Conservation (phyloP, 1,284 basidiomycete genomes). For the Meripilus lineatus region DNA sequence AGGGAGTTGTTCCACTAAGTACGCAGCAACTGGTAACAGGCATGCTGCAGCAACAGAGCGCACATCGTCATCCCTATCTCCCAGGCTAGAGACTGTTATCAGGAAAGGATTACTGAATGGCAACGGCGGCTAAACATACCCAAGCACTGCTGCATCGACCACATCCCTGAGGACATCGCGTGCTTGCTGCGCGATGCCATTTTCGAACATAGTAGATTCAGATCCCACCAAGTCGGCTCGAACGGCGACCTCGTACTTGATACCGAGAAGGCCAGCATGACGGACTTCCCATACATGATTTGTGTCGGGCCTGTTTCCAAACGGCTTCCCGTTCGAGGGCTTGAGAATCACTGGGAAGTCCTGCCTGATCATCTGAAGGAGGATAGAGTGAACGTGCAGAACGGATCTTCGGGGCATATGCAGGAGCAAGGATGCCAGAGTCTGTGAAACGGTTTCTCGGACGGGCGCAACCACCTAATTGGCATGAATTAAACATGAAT, state of each 20-base stretch:
- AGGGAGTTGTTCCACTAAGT: slow-evolving; percentile 76
- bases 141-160: slow-evolving; percentile 83
- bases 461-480: slow-evolving; percentile 90
- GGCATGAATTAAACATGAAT: background rate
- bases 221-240: slow-evolving; percentile 75
- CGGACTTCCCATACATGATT: slow-evolving; percentile 94
- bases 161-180: slow-evolving; percentile 66
- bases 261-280: slow-evolving; percentile 92
- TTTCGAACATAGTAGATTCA: slow-evolving; percentile 12
- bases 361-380: slow-evolving; percentile 94
- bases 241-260: slow-evolving; percentile 98
- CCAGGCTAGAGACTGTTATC: slow-evolving; percentile 48
- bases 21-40: slow-evolving; percentile 79
- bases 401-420: slow-evolving; percentile 82
- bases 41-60: slow-evolving; percentile 94
- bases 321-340: slow-evolving; percentile 32
- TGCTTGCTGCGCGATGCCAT: slow-evolving; percentile 29
- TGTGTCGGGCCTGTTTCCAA: slow-evolving; percentile 30
- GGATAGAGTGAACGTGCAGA: slow-evolving; percentile 74
- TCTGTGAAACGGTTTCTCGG: slow-evolving; percentile 94
- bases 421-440: slow-evolving; percentile 84
- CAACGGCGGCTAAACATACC: slow-evolving; percentile 44
- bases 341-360: slow-evolving; percentile 51
- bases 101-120: slow-evolving; percentile 9
- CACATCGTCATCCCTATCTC: slow-evolving; percentile 95